Evolutionary conservation across 2,329 filamentous ascomycete genomes (phyloP).

Genomic region (Stagonosporopsis tanaceti): DNA sequence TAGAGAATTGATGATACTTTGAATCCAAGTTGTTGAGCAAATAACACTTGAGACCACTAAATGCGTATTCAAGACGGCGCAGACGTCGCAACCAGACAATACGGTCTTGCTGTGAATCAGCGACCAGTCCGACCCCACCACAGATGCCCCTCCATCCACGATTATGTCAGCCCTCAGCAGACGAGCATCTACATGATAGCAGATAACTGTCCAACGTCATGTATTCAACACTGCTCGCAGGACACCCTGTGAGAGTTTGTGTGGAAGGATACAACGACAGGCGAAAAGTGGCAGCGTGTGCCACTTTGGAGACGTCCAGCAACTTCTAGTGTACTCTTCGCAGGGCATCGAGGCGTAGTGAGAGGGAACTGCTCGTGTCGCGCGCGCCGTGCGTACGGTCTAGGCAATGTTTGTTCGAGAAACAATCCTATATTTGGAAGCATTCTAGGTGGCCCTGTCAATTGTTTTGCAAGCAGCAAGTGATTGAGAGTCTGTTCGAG

Average conservation of each 20-base stretch:
- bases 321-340: background rate
- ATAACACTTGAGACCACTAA: background rate
- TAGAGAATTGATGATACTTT: background rate
- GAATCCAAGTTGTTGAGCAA: background rate
- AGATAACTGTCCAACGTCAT: background rate
- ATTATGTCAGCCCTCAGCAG: background rate
- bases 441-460: background rate
- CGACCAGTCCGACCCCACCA: background rate
- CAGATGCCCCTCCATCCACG: background rate
- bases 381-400: background rate
- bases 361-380: background rate
- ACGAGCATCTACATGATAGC: background rate
- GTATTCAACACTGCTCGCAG: background rate
- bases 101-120: background rate
- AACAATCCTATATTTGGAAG: background rate
- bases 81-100: background rate
- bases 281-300: background rate
- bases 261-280: background rate
- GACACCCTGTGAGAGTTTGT: background rate
- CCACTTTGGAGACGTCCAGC: background rate
- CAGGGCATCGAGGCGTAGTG: background rate
- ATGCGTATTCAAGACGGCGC: background rate
- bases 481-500: background rate
- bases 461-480: background rate
- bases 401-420: background rate